Conservation (phyloP, 2,329 filamentous ascomycete genomes). For the Penicillium sp. region DNA sequence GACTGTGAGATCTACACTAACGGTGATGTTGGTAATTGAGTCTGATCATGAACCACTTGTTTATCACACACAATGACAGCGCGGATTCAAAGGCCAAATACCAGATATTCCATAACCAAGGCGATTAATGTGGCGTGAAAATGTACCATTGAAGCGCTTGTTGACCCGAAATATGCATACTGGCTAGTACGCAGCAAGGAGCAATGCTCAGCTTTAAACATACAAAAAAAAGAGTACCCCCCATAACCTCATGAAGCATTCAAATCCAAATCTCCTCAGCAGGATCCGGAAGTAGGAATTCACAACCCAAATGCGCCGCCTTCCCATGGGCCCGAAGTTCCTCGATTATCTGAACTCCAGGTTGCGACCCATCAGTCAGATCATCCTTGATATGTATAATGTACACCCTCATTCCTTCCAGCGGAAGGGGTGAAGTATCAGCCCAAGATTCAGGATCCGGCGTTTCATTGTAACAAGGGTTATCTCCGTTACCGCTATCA, state of each 20-base stretch:
- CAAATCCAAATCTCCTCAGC: conserved; percentile 56
- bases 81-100: no score
- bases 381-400: conserved; percentile 94
- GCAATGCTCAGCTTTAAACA: background rate
- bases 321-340: conserved; percentile 66
- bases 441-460: conserved; percentile 19
- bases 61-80: no score
- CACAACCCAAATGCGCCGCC: conserved; percentile 66
- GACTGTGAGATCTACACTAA: no score
- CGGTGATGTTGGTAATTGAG: no score
- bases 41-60: no score
- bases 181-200: background rate
- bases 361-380: conserved; percentile 64
- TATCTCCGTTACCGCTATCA: conserved; percentile 5
- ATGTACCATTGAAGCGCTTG: background rate
- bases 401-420: conserved; percentile 73
- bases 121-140: no score
- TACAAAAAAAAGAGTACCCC: background rate
- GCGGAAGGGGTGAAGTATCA: conserved; percentile 41
- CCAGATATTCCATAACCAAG: no score
- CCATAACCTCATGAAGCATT: background rate
- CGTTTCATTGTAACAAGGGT: conserved; percentile 4
- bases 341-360: conserved; percentile 63
- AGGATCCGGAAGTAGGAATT: conserved; percentile 67
- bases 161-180: background rate